A percentile compares a stretch with the other conserved stretches of the same genome.
Conservation (phyloP, 208 protist genomes). For the Herpetomonas samuelpessoai region DNA sequence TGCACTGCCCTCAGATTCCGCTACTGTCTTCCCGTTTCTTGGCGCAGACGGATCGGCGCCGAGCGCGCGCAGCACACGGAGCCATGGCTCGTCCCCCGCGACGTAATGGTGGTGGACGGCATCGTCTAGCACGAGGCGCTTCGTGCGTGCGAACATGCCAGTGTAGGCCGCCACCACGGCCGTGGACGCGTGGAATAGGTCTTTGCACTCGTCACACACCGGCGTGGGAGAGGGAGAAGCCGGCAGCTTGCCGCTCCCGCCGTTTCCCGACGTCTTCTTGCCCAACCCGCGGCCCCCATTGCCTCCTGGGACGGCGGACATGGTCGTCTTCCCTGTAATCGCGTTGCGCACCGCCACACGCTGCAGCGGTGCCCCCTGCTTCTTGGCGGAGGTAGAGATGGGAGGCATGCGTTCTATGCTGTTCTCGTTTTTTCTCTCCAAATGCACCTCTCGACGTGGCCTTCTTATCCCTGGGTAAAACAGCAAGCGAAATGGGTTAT, state of each 20-base stretch:
- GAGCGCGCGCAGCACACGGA: constrained; percentile 43
- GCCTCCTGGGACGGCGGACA: background rate
- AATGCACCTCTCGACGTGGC: too few relatives aligned
- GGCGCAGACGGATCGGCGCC: too few relatives aligned
- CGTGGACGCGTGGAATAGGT: constrained; percentile 10
- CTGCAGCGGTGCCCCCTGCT: background rate
- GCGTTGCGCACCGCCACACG: background rate
- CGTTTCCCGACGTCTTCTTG: background rate
- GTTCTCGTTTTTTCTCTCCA: too few relatives aligned
- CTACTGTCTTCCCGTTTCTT: too few relatives aligned
- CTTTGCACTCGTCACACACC: constrained; percentile 21
- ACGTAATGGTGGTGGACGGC: constrained; percentile 60
- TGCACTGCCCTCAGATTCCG: too few relatives aligned
- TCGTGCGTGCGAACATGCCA: constrained; percentile 41
- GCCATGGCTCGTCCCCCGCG: constrained; percentile 62
- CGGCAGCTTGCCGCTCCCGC: background rate
- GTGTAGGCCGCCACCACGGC: constrained; percentile 23
- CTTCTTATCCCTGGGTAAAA: too few relatives aligned
- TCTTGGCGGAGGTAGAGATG: background rate
- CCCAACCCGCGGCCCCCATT: background rate
- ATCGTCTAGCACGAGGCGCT: constrained; percentile 49
- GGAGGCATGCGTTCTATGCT: background rate
- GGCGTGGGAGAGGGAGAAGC: constrained; percentile 2
- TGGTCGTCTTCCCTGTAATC: background rate
- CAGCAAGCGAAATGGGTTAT: too few relatives aligned